These are phyloP conservation scores for Xylaria sp. DNA, from an alignment of 2,329 filamentous ascomycete genomes.

Conservation along the genomic window DNA sequence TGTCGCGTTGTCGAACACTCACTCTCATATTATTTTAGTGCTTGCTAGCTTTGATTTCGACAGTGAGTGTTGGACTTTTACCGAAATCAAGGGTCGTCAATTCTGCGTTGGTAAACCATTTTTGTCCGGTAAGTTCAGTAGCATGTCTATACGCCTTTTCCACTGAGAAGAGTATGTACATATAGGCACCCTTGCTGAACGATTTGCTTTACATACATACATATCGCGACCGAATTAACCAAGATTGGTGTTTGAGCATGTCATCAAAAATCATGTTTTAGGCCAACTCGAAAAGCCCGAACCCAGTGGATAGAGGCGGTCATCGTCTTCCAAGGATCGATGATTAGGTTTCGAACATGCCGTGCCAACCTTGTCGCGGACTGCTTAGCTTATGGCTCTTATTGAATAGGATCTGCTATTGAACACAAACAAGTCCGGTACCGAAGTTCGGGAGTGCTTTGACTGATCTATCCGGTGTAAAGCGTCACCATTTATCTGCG, in stretches of 20 bases:
- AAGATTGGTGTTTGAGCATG: constrained; percentile 1
- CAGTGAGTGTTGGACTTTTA: background rate
- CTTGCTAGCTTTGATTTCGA: background rate
- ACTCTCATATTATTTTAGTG: background rate
- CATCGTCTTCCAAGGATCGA: constrained; percentile 21
- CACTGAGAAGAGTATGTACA: background rate
- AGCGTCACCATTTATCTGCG: constrained; percentile 19
- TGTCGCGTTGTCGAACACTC: background rate
- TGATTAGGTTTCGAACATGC: constrained; percentile 26
- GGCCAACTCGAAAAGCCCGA: constrained; percentile 10
- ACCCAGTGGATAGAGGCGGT: background rate
- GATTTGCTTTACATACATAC: background rate
- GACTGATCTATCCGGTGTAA: constrained; percentile 26
- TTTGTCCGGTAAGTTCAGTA: no score
- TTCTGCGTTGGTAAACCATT: background rate
- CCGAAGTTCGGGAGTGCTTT: constrained; percentile 28
- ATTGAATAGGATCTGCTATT: constrained; percentile 7
- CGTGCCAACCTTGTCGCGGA: constrained; percentile 16
- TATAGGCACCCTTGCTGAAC: background rate
- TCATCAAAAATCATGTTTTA: background rate
- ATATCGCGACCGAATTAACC: background rate
- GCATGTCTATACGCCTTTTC: background rate
- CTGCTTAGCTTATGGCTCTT: constrained; percentile 9
- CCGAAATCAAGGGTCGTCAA: background rate
- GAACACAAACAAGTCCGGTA: constrained; percentile 9